These are phyloP conservation scores for Escovopsis sp. DNA, from an alignment of 2,329 filamentous ascomycete species.

Conservation along the genomic window DNA sequence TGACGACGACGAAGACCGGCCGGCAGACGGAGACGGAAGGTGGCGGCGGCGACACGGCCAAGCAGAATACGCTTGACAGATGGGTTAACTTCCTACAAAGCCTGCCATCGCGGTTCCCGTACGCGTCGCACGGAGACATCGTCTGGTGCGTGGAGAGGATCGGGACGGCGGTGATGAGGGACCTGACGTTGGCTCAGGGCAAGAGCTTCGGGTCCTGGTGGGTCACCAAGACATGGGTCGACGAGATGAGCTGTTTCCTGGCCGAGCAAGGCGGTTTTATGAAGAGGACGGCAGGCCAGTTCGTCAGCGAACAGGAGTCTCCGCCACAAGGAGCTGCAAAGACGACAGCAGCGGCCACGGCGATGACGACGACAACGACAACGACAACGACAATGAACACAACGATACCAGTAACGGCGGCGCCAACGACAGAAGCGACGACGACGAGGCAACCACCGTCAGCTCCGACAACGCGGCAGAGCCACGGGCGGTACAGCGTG, in stretches of 20 bases:
- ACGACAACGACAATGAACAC: no score
- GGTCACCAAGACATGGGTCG: constrained; percentile 90
- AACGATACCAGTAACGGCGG: not conserved
- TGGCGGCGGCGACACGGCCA: constrained; percentile 13
- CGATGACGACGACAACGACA: no score
- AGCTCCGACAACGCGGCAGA: constrained; percentile 17
- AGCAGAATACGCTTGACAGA: constrained; percentile 59
- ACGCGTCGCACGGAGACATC: constrained; percentile 56
- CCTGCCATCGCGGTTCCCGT: constrained; percentile 57
- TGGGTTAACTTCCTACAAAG: constrained; percentile 61
- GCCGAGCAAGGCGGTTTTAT: constrained; percentile 86
- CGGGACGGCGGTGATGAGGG: constrained; percentile 63
- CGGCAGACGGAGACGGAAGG: constrained; percentile 18
- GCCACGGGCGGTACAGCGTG: constrained; percentile 27
- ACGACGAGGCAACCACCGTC: no score
- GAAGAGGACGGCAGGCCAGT: constrained; percentile 33
- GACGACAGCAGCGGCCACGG: no score
- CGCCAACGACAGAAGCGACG: no score
- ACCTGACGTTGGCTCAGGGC: constrained; percentile 64
- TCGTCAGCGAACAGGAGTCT: constrained; percentile 2
- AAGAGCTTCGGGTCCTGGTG: constrained; percentile 84
- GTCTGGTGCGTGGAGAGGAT: constrained; percentile 64
- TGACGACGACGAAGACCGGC: constrained; percentile 31
- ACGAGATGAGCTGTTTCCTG: constrained; percentile 86
- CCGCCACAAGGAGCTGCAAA: no score